These are phyloP conservation scores for Aureobasidium sp. DNA, from an alignment of 2,329 filamentous ascomycete species.

Conservation along the genomic window DNA sequence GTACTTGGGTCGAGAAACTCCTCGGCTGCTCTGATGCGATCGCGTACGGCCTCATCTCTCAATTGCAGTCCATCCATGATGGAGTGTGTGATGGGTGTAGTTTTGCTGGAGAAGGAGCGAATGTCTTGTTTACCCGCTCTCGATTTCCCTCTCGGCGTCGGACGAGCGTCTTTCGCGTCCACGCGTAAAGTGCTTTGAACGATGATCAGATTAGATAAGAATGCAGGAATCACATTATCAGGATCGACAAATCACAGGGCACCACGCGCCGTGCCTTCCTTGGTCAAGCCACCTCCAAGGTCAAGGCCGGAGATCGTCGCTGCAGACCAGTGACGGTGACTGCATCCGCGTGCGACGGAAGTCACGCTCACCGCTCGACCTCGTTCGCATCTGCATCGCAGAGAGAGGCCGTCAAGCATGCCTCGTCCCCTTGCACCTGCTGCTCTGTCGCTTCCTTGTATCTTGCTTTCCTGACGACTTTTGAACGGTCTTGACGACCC, in stretches of 20 bases:
- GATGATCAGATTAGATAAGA: not conserved
- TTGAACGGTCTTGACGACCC: not conserved
- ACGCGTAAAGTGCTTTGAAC: conserved; percentile 9
- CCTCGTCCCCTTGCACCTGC: not conserved
- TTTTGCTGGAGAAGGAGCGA: not conserved
- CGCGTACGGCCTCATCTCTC: conserved; percentile 74
- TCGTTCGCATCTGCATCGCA: no score
- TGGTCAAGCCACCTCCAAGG: not conserved
- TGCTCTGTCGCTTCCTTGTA: not conserved
- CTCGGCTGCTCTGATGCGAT: conserved; percentile 78
- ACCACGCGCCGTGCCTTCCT: not conserved
- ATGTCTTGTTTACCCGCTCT: conserved; percentile 7
- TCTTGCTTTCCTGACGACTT: conserved; percentile 5
- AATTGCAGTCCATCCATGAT: conserved; percentile 67
- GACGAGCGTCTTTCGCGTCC: not conserved
- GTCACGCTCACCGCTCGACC: conserved; percentile 12
- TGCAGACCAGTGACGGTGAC: not conserved
- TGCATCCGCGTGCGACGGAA: conserved; percentile 7
- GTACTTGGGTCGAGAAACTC: conserved; percentile 90
- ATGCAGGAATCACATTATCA: no score
- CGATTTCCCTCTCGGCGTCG: not conserved
- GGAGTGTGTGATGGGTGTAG: not conserved
- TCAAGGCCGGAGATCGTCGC: not conserved
- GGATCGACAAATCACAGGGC: conserved; percentile 7
- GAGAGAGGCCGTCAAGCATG: not conserved